Conservation (phyloP, 179 eudicot species). For the Carnegiea gigantea region DNA sequence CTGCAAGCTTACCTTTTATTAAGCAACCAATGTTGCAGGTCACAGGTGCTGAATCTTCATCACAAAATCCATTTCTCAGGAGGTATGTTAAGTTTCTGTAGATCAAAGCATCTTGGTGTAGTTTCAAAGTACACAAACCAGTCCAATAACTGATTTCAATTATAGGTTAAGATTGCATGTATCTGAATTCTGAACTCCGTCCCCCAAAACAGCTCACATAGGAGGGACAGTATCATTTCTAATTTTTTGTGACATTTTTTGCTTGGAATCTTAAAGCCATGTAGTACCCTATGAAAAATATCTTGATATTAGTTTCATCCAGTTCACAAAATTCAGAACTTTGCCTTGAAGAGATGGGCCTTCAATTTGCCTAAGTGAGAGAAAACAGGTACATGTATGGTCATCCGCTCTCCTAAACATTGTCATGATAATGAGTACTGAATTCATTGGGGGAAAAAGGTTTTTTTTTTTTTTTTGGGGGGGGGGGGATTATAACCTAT, state of each 20-base stretch:
- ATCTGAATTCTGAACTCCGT: not conserved
- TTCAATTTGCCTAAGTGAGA: not conserved
- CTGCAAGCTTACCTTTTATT: not conserved
- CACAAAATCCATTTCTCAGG: slow-evolving; percentile 40
- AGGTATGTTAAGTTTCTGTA: slow-evolving; percentile 42
- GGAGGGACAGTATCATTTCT: not conserved
- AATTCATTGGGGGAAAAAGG: not conserved
- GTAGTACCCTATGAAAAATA: not conserved
- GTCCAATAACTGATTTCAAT: not conserved
- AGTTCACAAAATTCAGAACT: not conserved
- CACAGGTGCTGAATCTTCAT: slow-evolving; percentile 38
- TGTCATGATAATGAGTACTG: no score
- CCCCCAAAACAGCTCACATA: not conserved
- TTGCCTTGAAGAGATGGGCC: not conserved
- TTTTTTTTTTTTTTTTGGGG: not conserved
- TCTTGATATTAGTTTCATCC: not conserved
- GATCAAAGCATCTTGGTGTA: not conserved
- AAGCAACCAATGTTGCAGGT: slow-evolving; percentile 44
- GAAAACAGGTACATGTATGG: not conserved
- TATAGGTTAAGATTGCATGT: not conserved
- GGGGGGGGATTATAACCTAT: not conserved
- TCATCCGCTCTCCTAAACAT: not conserved
- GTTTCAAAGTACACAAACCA: not conserved
- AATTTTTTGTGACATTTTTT: not conserved
- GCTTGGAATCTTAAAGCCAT: not conserved